These are phyloP conservation scores for Musa acuminata DNA, from an alignment of 176 grass and related monocot genomes.

Conservation along the genomic window DNA sequence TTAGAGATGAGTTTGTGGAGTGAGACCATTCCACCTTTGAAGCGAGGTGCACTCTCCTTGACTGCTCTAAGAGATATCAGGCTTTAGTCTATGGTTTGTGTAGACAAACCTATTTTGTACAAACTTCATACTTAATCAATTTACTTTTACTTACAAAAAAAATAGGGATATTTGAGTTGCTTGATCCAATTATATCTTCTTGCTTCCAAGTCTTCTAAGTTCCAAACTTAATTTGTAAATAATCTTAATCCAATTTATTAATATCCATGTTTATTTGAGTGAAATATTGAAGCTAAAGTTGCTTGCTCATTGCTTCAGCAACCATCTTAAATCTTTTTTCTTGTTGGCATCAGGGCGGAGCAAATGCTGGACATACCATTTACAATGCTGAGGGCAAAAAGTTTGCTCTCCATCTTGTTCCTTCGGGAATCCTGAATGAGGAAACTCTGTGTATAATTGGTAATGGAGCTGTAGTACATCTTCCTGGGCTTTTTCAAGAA, in stretches of 20 bases:
- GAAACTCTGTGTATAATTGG: conserved; percentile 76
- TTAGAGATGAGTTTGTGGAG: too few species aligned
- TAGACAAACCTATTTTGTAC: too few species aligned
- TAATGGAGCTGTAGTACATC: conserved; percentile 80
- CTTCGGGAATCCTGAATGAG: conserved; percentile 84
- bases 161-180: neutral
- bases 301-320: neutral
- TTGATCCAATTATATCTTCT: neutral
- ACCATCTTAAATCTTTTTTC: neutral
- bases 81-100: too few species aligned
- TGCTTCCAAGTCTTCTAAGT: neutral
- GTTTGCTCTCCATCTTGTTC: conserved; percentile 83
- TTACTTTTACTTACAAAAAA: too few species aligned
- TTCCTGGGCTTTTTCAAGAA: conserved; percentile 84
- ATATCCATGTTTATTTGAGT: neutral
- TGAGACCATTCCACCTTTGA: too few species aligned
- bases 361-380: conserved; percentile 64
- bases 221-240: neutral
- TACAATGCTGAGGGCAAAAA: conserved; percentile 96
- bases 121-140: too few species aligned
- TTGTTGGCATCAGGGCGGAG: neutral
- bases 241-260: neutral
- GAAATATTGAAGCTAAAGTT: neutral
- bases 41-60: too few species aligned
- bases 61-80: too few species aligned